Conservation (phyloP, 2,329 filamentous ascomycete species). For the Colletotrichum scovillei region DNA sequence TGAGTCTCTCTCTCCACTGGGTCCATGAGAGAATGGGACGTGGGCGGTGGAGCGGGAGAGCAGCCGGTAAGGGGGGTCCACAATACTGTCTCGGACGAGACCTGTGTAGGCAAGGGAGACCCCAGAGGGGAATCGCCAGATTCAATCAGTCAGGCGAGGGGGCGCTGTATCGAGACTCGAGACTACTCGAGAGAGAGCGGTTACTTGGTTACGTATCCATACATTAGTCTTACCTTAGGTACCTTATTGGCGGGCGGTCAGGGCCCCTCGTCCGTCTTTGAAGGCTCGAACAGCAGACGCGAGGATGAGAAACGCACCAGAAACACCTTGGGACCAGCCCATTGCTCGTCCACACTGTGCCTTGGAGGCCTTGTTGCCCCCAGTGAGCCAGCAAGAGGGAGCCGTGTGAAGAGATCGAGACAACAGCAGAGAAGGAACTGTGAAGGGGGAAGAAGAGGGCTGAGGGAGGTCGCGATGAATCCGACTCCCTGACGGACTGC, state of each 20-base stretch:
- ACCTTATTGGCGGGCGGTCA: conserved; percentile 16
- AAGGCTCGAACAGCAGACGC: conserved; percentile 26
- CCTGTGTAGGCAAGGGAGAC: conserved; percentile 29
- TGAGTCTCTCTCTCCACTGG: background rate
- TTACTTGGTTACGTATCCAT: background rate
- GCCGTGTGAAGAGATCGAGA: conserved; percentile 9
- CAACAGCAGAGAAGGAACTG: background rate
- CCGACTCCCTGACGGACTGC: conserved; percentile 31
- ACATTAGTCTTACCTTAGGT: no score
- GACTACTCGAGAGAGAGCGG: background rate
- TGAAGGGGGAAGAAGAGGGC: conserved; percentile 14
- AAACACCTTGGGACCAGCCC: conserved; percentile 29
- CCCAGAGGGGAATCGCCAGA: conserved; percentile 28
- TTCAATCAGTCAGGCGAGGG: conserved; percentile 15
- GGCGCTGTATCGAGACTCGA: conserved; percentile 23
- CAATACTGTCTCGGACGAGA: conserved; percentile 33
- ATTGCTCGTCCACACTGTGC: conserved; percentile 20
- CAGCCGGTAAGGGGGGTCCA: conserved; percentile 22
- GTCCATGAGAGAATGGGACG: background rate
- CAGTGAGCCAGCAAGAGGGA: background rate
- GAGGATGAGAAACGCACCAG: conserved; percentile 36
- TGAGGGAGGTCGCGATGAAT: conserved; percentile 32
- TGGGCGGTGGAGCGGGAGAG: conserved; percentile 24
- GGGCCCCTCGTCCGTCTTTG: conserved; percentile 11
- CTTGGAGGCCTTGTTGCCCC: background rate